Base-by-base conservation (phyloP, 768 basidiomycete species). In the Lepiota venenata region DNA sequence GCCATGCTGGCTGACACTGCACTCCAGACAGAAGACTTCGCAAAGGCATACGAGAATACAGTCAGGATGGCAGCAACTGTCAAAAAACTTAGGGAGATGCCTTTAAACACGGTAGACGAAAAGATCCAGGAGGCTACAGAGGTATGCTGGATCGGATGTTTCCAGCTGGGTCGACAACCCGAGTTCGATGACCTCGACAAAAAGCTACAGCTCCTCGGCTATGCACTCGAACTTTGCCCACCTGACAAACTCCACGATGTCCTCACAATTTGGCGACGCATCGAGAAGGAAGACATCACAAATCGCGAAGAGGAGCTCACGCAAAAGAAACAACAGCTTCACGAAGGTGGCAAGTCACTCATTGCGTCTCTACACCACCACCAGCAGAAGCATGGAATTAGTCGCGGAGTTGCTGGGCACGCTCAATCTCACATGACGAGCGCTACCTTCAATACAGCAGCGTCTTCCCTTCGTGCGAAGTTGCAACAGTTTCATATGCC, bases 1-100 rank as follows among this genome's bases (percentile, higher is more conserved):
- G 90, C 92, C 41, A 98, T 98, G 96, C 77, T 98, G 20, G 85
- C 87, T 9, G 91, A 93, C 56, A 85, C 92, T 2, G 93, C 94
- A 0, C 76, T 94, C 10, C 87, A 89, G 60, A 79, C 79, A 0
- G 89, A 88, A 62, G 94, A 98, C 63, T 95, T 88, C 56, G 62
- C 69, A 1, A 78, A 80, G 15, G 93, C 93, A 0, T 86, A 82
- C 60, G 86, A 87, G 55, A 82, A 82, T 41, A 84, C 79, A 63
- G 77, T 87, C 58, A 74, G 75, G 38, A 93, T 95, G 85, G 80
- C 91, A 15, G 73, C 79, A 45, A 77, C 70, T 18, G 83, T 89
- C 37, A 64, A 74, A n/a, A 65, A 71, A 14, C 67, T 92, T 44
- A 39, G 39, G n/a, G 74, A 77, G 25, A 56, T 71, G 1, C 62